Conservation (phyloP, 345 rosid genomes). For the Eucalyptus erythrocorys region DNA sequence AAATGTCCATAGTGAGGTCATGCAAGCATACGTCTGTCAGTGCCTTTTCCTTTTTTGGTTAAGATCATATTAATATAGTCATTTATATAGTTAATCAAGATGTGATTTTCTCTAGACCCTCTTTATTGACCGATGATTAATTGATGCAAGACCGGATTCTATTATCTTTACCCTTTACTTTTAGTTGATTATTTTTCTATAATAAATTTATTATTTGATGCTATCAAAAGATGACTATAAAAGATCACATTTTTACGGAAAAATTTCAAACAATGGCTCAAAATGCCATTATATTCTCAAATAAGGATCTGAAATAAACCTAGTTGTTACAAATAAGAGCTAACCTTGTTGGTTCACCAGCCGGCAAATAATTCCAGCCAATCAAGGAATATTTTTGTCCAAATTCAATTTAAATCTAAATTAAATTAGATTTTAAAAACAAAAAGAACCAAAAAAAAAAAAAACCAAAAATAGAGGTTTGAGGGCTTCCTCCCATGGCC, state of each 20-base stretch:
- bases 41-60: background rate
- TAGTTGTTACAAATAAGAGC: too few species aligned
- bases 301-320: too few species aligned
- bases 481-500: too few species aligned
- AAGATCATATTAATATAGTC: background rate
- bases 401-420: too few species aligned
- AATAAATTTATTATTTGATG: background rate
- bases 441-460: too few species aligned
- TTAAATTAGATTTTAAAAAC: too few species aligned
- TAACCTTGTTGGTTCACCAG: fast-evolving
- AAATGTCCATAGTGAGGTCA: background rate
- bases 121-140: background rate
- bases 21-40: background rate
- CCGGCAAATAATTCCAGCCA: fast-evolving
- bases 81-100: background rate
- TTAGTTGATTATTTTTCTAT: background rate
- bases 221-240: background rate
- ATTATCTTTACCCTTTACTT: background rate
- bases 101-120: background rate
- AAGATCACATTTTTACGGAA: background rate
- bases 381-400: too few species aligned
- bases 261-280: fast-evolving
- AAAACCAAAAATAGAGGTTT: too few species aligned
- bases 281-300: too few species aligned
- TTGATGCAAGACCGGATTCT: background rate